Evolutionary conservation across 202 grass and related monocot genomes (phyloP), one percentile per base, ranked within the genome.

Genomic region (Setaria viridis): DNA sequence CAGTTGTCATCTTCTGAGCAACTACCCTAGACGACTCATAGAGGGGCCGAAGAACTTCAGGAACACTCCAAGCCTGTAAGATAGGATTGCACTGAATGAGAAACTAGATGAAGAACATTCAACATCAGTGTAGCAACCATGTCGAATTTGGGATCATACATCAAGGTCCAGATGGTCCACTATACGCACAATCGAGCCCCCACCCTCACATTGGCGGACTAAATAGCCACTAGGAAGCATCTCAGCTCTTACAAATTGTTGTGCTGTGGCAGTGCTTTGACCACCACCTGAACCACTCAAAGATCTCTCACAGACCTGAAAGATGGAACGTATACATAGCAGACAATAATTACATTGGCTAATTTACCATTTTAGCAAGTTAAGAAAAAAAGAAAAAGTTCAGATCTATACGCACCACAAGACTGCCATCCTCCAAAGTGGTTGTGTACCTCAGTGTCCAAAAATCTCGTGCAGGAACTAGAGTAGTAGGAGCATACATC

Each of bases 181-280:
- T 75, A 99, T 97, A 90, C 94, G 97, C 59, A 97, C 92, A 74
- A 99, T 99, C 49, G 97, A 97, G 33, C 97, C 92, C 19, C 97
- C 94, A 8, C 89, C 97, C 15, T 99, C 94, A 11, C 94, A 99
- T 68, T 92, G 92, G 21, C 97, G 94, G 65, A 99, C 92, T 70
- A 99, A 83, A 93, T 90, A 97, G 51, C 97, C 97, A 93, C 94
- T 99, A 6, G 97, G 87, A 76, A 99, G 89, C 88, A 99, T 94
- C 83, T 97, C 94, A 64, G 97, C 97, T 88, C 97, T 93, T 55
- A 97, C 94, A 90, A 99, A 99, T 85, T 99, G 97, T n/a, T 94
- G 84, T 47, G 92, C 74, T 49, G 87, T 80, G 74, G 91, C 84
- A 39, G 93, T 58, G 85, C 76, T 91, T 76, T 92, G 90, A 47